These are phyloP conservation scores for Isabelozyma heimii DNA, from an alignment of 805 yeast species.

Conservation along the genomic window DNA sequence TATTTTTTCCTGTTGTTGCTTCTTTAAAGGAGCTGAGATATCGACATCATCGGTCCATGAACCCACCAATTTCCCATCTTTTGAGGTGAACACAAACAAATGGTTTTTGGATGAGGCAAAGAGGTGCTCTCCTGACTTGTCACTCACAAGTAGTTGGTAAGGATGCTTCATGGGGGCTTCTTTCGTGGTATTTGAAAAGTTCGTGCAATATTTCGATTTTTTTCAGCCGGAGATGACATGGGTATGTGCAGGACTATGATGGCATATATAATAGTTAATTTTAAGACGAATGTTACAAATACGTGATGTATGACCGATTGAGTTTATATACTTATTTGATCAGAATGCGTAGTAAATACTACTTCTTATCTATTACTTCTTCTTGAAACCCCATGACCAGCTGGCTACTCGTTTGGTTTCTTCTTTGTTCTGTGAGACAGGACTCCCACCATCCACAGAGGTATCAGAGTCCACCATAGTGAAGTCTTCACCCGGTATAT, in stretches of 20 bases:
- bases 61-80: slow-evolving; percentile 45
- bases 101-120: slow-evolving; percentile 59
- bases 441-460: not conserved
- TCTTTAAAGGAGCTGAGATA: slow-evolving; percentile 42
- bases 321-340: too few relatives aligned
- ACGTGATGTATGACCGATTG: too few relatives aligned
- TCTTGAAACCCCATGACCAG: not conserved
- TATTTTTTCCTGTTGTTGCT: slow-evolving; percentile 44
- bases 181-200: not conserved
- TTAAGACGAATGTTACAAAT: too few relatives aligned
- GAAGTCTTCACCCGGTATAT: not conserved
- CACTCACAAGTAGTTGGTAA: slow-evolving; percentile 54
- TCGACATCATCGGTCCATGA: slow-evolving; percentile 64
- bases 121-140: slow-evolving; percentile 43
- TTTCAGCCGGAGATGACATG: not conserved
- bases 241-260: not conserved
- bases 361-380: not conserved
- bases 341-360: too few relatives aligned
- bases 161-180: slow-evolving; percentile 59
- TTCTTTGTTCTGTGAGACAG: not conserved
- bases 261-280: not conserved
- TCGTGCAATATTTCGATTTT: not conserved
- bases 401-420: not conserved
- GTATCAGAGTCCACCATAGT: not conserved
- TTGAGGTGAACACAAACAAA: slow-evolving; percentile 49